phyloP scores from a whole-genome alignment of 495 filamentous ascomycete genomes.

The Tuber magnatum region DNA sequence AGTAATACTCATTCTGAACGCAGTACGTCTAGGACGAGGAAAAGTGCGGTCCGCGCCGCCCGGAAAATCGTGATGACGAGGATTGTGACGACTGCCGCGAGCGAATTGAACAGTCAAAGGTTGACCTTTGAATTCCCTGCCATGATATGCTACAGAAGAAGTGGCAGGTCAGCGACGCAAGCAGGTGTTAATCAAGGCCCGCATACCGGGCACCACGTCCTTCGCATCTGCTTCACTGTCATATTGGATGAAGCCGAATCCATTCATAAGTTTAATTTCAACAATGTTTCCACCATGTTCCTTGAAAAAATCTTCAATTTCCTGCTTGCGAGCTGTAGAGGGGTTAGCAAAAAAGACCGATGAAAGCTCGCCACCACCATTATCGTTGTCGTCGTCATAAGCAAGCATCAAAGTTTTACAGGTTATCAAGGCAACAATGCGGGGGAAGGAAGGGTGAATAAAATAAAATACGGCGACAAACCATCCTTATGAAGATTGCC shows the following conservation, averaged over 20 bases:
- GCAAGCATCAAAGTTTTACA: conserved; percentile 22
- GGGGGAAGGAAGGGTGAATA: conserved; percentile 25
- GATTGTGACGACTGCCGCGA: conserved; percentile 81
- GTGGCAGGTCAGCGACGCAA: conserved; percentile 28
- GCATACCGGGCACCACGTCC: conserved; percentile 90
- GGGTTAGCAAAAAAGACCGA: conserved; percentile 28
- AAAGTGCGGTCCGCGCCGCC: conserved; percentile 62
- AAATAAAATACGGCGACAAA: conserved; percentile 53
- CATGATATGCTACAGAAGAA: conserved; percentile 55
- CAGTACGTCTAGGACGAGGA: conserved; percentile 88
- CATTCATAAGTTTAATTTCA: conserved; percentile 99
- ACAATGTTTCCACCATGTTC: conserved; percentile 94
- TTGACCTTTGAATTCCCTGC: conserved; percentile 95
- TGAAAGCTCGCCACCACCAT: conserved; percentile 28
- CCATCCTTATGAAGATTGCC: conserved; percentile 95
- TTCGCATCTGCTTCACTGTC: conserved; percentile 94
- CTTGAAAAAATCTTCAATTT: conserved; percentile 92
- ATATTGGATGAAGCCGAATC: conserved; percentile 99
- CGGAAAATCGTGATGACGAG: conserved; percentile 56
- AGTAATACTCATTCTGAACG: conserved; percentile 92
- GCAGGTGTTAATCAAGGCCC: conserved; percentile 43
- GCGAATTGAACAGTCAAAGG: conserved; percentile 96
- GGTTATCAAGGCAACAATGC: conserved; percentile 12
- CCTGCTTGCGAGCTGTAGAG: conserved; percentile 78
- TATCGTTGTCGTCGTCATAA: conserved; percentile 25